These are phyloP conservation scores for Neofusicoccum kwambonambiense DNA, from an alignment of 2,329 filamentous ascomycete genomes.

Conservation along the genomic window DNA sequence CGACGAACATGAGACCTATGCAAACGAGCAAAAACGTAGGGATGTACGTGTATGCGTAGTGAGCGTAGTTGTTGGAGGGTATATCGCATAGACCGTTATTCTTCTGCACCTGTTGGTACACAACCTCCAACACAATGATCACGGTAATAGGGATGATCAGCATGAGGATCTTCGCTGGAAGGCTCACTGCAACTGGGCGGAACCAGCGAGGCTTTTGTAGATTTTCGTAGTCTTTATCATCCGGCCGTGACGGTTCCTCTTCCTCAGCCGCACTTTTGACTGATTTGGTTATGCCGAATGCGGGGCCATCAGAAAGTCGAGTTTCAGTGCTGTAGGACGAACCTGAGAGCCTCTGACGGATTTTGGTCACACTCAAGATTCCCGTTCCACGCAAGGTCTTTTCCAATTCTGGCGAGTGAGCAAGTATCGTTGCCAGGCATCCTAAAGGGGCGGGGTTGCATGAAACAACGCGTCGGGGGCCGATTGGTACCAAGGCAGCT, in stretches of 20 bases:
- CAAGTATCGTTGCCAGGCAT: background rate
- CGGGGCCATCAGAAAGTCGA: background rate
- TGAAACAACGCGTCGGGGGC: background rate
- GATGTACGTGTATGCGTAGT: background rate
- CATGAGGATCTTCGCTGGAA: background rate
- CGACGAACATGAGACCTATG: background rate
- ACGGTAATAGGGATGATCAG: background rate
- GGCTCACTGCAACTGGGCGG: background rate
- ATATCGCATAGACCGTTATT: background rate
- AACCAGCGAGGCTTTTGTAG: background rate
- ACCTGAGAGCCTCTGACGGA: background rate
- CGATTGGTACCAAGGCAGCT: background rate
- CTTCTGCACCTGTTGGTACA: background rate
- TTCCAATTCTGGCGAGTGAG: background rate
- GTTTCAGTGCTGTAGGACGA: background rate
- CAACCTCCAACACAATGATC: background rate
- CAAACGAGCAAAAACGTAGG: background rate
- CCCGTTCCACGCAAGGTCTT: background rate
- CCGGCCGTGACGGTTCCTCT: background rate
- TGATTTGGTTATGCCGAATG: background rate
- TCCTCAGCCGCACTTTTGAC: background rate
- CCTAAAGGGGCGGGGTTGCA: background rate
- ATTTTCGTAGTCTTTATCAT: background rate
- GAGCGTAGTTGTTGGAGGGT: background rate
- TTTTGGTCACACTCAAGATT: background rate